phyloP scores from a whole-genome alignment of 352 stramenopile species.

The Phytopythium helicoides region DNA sequence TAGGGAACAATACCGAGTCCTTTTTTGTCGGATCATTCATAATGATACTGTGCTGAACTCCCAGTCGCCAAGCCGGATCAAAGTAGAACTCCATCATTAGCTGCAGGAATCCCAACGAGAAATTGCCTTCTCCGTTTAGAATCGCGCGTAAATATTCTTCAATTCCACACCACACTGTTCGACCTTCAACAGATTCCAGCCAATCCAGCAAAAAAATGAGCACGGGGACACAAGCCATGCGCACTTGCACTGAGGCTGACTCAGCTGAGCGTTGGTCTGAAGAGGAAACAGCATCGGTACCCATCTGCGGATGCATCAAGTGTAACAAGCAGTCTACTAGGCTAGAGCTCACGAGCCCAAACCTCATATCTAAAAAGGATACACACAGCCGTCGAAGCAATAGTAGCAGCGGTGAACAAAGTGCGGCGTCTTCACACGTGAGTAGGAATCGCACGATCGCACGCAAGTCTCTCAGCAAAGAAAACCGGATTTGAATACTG shows the following conservation, averaged over 20 bases:
- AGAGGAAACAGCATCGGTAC: neutral
- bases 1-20: constrained; percentile 70
- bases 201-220: constrained; percentile 78
- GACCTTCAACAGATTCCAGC: constrained; percentile 77
- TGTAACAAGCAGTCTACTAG: constrained; percentile 69
- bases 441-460: constrained; percentile 62
- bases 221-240: constrained; percentile 58
- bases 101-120: constrained; percentile 67
- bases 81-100: constrained; percentile 88
- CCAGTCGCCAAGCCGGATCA: constrained; percentile 50
- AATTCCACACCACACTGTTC: constrained; percentile 82
- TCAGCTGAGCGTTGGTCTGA: neutral
- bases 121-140: constrained; percentile 69
- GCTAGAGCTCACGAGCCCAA: constrained; percentile 76
- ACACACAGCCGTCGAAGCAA: constrained; percentile 57
- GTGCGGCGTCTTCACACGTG: constrained; percentile 43
- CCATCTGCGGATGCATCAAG: constrained; percentile 30
- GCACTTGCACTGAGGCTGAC: constrained; percentile 23
- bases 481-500: constrained; percentile 68
- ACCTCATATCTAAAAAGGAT: constrained; percentile 71
- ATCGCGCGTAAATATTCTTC: constrained; percentile 73
- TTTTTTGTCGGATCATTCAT: constrained; percentile 84
- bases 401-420: constrained; percentile 52
- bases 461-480: constrained; percentile 64
- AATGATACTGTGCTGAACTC: constrained; percentile 76